A percentile compares a stretch with the other conserved stretches of the same genome.
Evolutionary conservation across 2,329 filamentous ascomycete genomes (phyloP).

Genomic region (Mycosphaerella sp.): DNA sequence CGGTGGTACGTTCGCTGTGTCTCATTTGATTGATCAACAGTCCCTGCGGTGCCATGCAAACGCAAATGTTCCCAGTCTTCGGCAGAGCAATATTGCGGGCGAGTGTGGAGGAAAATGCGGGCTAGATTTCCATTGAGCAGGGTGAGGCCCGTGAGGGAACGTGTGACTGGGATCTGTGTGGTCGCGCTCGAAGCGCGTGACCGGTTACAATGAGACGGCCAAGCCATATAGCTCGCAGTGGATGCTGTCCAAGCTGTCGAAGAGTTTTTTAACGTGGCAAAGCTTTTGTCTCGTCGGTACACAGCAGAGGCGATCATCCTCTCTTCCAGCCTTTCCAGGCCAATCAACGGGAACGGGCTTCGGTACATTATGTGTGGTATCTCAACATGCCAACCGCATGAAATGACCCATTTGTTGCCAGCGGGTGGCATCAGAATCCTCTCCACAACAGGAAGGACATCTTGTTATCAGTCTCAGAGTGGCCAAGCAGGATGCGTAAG

Average conservation of each 20-base stretch:
- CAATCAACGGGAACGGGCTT: no score
- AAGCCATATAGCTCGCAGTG: constrained; percentile 7
- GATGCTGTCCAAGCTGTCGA: constrained; percentile 1
- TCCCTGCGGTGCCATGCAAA: background rate
- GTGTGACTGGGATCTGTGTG: background rate
- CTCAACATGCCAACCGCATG: background rate
- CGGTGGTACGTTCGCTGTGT: no score
- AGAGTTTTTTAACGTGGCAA: background rate
- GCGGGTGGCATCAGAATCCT: background rate
- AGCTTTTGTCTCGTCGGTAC: constrained; percentile 1
- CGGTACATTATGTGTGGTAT: no score
- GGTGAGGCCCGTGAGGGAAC: background rate
- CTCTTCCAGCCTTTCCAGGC: background rate
- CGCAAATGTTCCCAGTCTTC: background rate
- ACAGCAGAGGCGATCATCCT: background rate
- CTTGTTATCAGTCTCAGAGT: background rate
- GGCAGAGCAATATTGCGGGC: background rate
- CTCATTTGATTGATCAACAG: no score
- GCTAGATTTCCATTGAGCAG: background rate
- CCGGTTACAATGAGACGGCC: background rate
- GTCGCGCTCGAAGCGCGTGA: background rate
- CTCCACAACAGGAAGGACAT: background rate
- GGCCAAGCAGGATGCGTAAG: background rate
- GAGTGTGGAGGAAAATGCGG: constrained; percentile 9
- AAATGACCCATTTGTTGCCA: background rate